Evolutionary conservation across 2,329 filamentous ascomycete species (phyloP), one percentile per base, ranked within the genome.

Genomic region (Pyrenochaeta sp.): DNA sequence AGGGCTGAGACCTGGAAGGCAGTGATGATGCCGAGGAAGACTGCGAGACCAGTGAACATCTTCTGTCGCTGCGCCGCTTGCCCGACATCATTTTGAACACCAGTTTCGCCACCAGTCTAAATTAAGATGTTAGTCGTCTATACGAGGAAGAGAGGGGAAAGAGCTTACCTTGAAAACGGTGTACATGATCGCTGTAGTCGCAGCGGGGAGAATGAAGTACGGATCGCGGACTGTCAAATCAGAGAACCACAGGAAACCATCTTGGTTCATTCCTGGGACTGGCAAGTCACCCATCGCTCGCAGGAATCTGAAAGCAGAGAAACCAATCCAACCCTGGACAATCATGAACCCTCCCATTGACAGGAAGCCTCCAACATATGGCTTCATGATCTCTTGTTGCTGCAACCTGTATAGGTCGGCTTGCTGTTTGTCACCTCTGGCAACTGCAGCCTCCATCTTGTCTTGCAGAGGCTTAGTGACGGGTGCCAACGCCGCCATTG

Each of bases 221-320:
- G 95, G 94, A 75, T 99, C 95, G 1, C 85, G 75, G 18, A 87
- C 71, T 0, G 91, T 88, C 58, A 99, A 76, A 73, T 98, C 90
- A 1, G 80, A 77, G 62, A 98, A 85, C 95, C 95, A 99, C 35
- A 87, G 77, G 31, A 87, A 77, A 2, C 90, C 88, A 29, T 90
- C 90, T 1, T 78, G 79, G 64, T 90, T 85, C 60, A 98, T 75
- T 1, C 86, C 88, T 0, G 94, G 94, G 4, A 97, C 91, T 3
- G 94, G 94, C 42, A 98, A 78, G 18, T 81, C 75, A 1, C 86
- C 77, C 90, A 97, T 96, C 62, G 83, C 87, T 47, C 86, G 83
- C 59, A 96, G 75, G 40, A 94, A 80, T 55, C 90, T 86, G 81
- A 94, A 98, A 54, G 90, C 87, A 66, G 92, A 92, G 74, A 87